Evolutionary conservation across 495 filamentous ascomycete species (phyloP).

Genomic region (Aspergillus ellipticus): DNA sequence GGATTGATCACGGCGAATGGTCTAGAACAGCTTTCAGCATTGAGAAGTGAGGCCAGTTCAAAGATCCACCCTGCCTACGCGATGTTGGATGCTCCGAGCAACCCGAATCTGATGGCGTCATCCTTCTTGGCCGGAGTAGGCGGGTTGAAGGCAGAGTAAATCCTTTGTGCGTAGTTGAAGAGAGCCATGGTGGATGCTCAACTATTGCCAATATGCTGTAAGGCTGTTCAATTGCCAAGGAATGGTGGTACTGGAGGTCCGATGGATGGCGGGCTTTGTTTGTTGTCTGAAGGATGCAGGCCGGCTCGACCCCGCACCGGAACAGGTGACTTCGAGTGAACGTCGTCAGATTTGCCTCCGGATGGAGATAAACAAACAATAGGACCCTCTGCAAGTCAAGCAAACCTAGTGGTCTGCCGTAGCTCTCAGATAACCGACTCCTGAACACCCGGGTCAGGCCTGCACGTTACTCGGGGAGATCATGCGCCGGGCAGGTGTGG

Average conservation of each 20-base stretch:
- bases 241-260: neutral
- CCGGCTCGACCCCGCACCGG: too few species aligned
- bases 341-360: too few species aligned
- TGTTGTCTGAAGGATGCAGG: too few species aligned
- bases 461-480: too few species aligned
- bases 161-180: slow-evolving; percentile 1
- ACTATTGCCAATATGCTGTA: neutral
- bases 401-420: too few species aligned
- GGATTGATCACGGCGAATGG: slow-evolving; percentile 53
- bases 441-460: too few species aligned
- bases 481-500: too few species aligned
- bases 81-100: slow-evolving; percentile 29
- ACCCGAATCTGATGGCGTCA: slow-evolving; percentile 29
- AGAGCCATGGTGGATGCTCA: neutral
- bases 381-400: too few species aligned
- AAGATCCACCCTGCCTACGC: neutral
- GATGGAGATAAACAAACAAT: too few species aligned
- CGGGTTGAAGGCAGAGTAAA: slow-evolving; percentile 19
- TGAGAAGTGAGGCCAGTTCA: neutral
- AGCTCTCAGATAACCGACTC: too few species aligned
- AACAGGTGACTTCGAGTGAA: too few species aligned
- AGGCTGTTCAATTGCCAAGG: neutral
- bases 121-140: slow-evolving; percentile 17
- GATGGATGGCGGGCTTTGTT: too few species aligned
- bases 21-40: slow-evolving; percentile 23